phyloP scores from a whole-genome alignment of 768 basidiomycete genomes.

The Lentinula sp. region DNA sequence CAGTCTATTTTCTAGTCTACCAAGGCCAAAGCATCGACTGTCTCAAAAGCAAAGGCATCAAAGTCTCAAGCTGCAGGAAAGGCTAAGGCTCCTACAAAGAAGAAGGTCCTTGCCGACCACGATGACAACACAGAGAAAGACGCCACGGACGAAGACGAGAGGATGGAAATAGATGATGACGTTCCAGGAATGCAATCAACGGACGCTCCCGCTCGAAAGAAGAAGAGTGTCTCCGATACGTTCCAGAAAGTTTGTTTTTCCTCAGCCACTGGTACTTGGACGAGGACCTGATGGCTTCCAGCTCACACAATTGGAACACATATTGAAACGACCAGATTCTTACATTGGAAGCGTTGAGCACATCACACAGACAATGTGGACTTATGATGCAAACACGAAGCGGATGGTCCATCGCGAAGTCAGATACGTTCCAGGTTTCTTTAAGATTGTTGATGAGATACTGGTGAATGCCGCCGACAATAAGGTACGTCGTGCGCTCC shows the following conservation, averaged over 20 bases:
- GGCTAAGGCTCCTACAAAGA: constrained; percentile 53
- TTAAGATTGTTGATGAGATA: constrained; percentile 99
- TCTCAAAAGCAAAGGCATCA: constrained; percentile 35
- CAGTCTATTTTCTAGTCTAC: constrained; percentile 18
- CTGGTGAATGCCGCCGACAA: constrained; percentile 99
- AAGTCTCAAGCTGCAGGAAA: constrained; percentile 39
- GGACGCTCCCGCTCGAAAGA: constrained; percentile 39
- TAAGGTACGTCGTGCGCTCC: constrained; percentile 59
- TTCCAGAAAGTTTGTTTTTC: constrained; percentile 70
- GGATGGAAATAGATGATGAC: constrained; percentile 20
- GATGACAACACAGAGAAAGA: constrained; percentile 55
- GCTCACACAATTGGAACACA: constrained; percentile 94
- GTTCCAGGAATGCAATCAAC: constrained; percentile 26
- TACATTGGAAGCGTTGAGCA: constrained; percentile 97
- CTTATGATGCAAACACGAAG: constrained; percentile 78
- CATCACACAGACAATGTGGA: constrained; percentile 87
- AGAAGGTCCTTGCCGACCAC: constrained; percentile 63
- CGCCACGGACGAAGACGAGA: constrained; percentile 31
- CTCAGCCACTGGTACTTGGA: not conserved
- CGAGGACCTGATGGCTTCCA: constrained; percentile 24
- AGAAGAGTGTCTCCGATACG: constrained; percentile 87
- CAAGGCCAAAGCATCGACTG: constrained; percentile 27
- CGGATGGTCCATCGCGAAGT: constrained; percentile 80
- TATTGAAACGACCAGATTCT: constrained; percentile 85
- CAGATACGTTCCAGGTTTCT: constrained; percentile 94